Evolutionary conservation across 2,329 filamentous ascomycete species (phyloP), one percentile per base, ranked within the genome.

Genomic region (Phyllosticta capitalensis): DNA sequence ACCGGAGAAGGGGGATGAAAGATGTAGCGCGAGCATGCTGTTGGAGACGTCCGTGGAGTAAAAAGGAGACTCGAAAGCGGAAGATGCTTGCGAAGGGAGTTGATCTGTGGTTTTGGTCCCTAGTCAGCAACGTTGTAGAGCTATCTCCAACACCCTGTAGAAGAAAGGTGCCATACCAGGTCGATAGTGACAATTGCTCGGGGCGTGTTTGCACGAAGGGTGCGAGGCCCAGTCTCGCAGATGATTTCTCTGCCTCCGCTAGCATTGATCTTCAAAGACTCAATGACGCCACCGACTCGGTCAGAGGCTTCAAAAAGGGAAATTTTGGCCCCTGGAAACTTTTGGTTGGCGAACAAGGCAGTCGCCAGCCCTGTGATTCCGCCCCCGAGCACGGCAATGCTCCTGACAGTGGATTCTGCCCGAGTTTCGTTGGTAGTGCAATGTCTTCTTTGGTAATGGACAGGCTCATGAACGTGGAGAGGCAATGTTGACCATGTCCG

Each of bases 231-330:
- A 3, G 55, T 56, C 22, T 56, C 55, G 45, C 45, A 51, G 45
- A 51, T 26, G 12, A 50, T 33, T 0, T 24, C 7, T 45, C 38
- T 45, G 5, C 20, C 24, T 24, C 51, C 21, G 55, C 22, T n/a
- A 19, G 33, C 19, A 12, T 6, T 9, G 24, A 49, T 17, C n/a
- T 30, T 12, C 24, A 56, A 19, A 49, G 55, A 51, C 0, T 49
- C 55, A 17, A 56, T 56, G 24, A 56, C 45, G 55, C 55, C 55
- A 19, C 55, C 55, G 21, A 56, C 38, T 7, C 55, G 54, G 12
- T 50, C 24, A 7, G 55, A 30, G 7, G 21, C 17, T 28, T 56
- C 55, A 14, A 51, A 56, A 28, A 56, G 45, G 55, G 55, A 30
- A 22, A 56, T 33, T 48, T 19, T 50, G 10, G 55, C 55, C n/a